phyloP scores from a whole-genome alignment of 2,329 filamentous ascomycete genomes.

The Mycocentrospora acerina region DNA sequence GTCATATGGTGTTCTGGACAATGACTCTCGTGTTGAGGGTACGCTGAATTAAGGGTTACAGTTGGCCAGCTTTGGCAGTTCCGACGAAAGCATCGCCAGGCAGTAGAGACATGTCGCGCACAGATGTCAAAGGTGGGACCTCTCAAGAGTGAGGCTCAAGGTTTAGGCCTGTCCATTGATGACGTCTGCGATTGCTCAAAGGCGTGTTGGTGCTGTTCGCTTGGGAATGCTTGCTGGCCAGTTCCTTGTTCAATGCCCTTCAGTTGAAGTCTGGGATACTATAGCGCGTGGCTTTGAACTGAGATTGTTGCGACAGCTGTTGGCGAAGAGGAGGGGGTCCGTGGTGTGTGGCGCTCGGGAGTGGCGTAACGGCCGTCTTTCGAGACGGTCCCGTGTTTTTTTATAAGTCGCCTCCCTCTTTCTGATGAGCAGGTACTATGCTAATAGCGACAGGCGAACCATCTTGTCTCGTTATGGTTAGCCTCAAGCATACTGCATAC shows the following conservation, averaged over 20 bases:
- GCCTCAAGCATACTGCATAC: too few relatives aligned
- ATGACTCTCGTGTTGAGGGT: constrained; percentile 10
- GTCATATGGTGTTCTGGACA: constrained; percentile 14
- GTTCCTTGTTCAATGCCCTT: neutral
- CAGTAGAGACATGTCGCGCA: constrained; percentile 7
- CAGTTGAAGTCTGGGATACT: constrained; percentile 21
- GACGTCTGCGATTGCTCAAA: constrained; percentile 14
- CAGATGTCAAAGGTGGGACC: constrained; percentile 32
- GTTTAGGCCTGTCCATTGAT: constrained; percentile 41
- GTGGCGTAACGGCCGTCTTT: constrained; percentile 23
- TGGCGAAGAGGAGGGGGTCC: constrained; percentile 14
- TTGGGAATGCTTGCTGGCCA: constrained; percentile 13
- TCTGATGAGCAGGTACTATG: constrained; percentile 20
- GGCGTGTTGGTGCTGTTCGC: constrained; percentile 8
- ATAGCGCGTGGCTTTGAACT: constrained; percentile 2
- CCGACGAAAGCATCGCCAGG: constrained; percentile 6
- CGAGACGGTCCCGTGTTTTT: constrained; percentile 35
- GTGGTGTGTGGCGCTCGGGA: constrained; percentile 15
- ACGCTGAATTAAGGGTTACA: constrained; percentile 7
- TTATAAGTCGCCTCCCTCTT: constrained; percentile 43
- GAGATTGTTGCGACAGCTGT: constrained; percentile 4
- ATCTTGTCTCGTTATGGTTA: neutral
- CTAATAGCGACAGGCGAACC: constrained; percentile 14
- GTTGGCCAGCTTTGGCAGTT: constrained; percentile 14
- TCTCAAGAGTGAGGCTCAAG: constrained; percentile 46